Evolutionary conservation across 345 rosid genomes (phyloP).

Genomic region (Microcos paniculata): DNA sequence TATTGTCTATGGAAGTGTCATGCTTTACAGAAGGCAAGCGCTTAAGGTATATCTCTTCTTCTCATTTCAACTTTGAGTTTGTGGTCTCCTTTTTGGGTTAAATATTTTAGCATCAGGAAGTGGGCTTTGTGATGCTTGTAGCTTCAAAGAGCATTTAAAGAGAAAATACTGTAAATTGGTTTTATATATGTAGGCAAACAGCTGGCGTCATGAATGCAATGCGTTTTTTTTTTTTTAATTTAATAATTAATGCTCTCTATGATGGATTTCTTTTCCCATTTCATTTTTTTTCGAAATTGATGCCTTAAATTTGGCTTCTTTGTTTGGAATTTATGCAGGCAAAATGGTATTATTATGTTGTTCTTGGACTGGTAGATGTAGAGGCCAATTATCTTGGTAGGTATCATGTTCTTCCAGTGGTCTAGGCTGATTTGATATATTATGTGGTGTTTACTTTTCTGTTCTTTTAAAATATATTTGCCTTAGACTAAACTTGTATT

Average conservation of each 20-base stretch:
- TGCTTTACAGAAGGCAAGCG: constrained; percentile 42
- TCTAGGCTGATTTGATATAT: not conserved
- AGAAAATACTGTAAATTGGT: not conserved
- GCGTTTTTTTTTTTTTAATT: too few species aligned
- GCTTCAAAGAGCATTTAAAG: not conserved
- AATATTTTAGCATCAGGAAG: not conserved
- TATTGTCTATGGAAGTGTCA: constrained; percentile 50
- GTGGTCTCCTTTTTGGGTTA: not conserved
- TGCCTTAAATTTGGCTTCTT: not conserved
- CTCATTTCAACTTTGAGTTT: not conserved
- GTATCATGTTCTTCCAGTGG: constrained; percentile 13
- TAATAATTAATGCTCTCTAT: too few species aligned
- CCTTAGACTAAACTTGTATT: not conserved
- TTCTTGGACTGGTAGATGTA: constrained; percentile 77
- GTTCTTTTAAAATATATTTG: not conserved
- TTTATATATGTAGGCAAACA: not conserved
- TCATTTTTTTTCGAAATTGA: not conserved
- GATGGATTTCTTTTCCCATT: not conserved
- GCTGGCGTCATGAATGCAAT: not conserved
- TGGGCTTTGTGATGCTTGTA: constrained; percentile 3
- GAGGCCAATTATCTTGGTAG: constrained; percentile 93
- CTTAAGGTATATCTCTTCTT: constrained; percentile 41
- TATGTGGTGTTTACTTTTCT: too few species aligned
- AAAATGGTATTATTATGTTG: constrained; percentile 76
- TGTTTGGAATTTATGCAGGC: constrained; percentile 52